Evolutionary conservation across 2,329 filamentous ascomycete species (phyloP).

Genomic region (Colletotrichum musicola): DNA sequence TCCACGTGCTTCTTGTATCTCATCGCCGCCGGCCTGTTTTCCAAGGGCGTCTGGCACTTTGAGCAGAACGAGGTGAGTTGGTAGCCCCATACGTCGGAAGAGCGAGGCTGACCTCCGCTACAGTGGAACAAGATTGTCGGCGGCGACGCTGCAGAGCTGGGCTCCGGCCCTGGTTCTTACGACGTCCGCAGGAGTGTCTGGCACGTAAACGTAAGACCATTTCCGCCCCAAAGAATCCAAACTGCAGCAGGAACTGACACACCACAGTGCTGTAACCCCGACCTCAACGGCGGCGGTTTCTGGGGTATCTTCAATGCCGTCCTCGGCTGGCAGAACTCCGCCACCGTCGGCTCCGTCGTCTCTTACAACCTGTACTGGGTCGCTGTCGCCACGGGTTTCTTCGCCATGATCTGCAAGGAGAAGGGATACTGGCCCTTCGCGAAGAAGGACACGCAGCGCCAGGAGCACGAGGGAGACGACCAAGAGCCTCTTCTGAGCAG

Average conservation of each 20-base stretch:
- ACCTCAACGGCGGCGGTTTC: constrained; percentile 73
- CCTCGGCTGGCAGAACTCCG: constrained; percentile 66
- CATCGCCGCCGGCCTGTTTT: constrained; percentile 84
- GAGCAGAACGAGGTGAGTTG: constrained; percentile 64
- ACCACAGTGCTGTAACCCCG: constrained; percentile 72
- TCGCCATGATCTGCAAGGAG: constrained; percentile 38
- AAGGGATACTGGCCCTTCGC: constrained; percentile 35
- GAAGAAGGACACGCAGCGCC: constrained; percentile 17
- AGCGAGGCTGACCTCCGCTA: neutral
- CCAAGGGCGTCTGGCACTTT: constrained; percentile 78
- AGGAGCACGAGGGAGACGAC: constrained; percentile 27
- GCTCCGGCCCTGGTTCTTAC: constrained; percentile 78
- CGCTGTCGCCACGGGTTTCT: constrained; percentile 37
- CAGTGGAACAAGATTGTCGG: constrained; percentile 73
- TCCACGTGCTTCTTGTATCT: constrained; percentile 86
- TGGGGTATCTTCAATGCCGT: constrained; percentile 82
- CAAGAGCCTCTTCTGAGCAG: constrained; percentile 40
- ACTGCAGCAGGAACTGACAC: neutral
- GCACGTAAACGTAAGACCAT: constrained; percentile 77
- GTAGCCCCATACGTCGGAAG: neutral
- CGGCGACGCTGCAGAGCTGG: constrained; percentile 62
- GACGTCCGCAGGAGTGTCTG: constrained; percentile 82
- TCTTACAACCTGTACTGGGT: constrained; percentile 41
- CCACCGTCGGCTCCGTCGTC: constrained; percentile 41
- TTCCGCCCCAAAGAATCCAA: too few species aligned